Conservation (phyloP, 257 asterid genomes). For the Fraxinus cuspidata region DNA sequence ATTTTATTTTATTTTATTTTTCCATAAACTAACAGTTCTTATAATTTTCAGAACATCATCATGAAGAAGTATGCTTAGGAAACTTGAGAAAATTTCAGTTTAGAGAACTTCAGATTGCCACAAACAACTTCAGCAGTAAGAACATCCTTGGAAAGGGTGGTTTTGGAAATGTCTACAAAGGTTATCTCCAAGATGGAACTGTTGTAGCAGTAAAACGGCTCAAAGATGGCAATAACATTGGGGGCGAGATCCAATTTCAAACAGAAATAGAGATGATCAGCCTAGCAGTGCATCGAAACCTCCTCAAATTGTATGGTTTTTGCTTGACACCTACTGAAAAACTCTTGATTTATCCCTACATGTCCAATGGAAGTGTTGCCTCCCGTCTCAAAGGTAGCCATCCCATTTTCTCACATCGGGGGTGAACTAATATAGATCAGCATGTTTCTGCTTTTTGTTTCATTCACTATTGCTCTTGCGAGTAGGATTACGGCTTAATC, state of each 20-base stretch:
- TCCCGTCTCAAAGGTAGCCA: constrained; percentile 82
- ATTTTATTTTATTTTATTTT: neutral
- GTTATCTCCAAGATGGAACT: constrained; percentile 73
- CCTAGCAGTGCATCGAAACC: constrained; percentile 88
- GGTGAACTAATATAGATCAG: neutral
- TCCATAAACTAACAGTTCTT: neutral
- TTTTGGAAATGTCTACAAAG: constrained; percentile 91
- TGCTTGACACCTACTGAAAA: constrained; percentile 76
- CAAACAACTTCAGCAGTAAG: constrained; percentile 85
- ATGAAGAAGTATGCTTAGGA: constrained; percentile 72
- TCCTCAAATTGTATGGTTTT: constrained; percentile 83
- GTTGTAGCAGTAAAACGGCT: constrained; percentile 90
- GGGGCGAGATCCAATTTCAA: constrained; percentile 91
- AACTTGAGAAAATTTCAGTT: constrained; percentile 74
- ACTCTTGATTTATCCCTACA: constrained; percentile 86
- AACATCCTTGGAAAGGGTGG: constrained; percentile 92
- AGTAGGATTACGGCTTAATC: too few species aligned
- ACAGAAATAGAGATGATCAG: constrained; percentile 95
- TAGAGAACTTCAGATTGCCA: constrained; percentile 84
- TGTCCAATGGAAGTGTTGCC: constrained; percentile 98
- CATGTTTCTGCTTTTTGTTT: neutral
- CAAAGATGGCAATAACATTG: constrained; percentile 67
- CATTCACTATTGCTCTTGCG: neutral
- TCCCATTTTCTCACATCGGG: neutral
- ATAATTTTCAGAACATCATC: constrained; percentile 59